Conservation (phyloP, 2,329 filamentous ascomycete species). For the Cercospora brassicicola region DNA sequence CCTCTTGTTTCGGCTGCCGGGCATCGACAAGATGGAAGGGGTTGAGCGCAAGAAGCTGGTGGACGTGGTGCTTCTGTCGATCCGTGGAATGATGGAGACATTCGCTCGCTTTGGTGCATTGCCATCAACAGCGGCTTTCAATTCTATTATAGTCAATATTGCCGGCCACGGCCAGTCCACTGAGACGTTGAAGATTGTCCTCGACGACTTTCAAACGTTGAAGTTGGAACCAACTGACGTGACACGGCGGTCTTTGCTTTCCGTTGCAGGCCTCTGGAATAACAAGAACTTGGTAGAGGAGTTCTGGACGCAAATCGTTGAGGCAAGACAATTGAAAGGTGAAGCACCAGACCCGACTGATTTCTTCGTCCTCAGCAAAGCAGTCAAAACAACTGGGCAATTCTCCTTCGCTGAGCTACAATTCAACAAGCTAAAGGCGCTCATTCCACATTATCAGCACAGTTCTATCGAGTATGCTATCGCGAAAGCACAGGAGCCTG, state of each 20-base stretch:
- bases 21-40: constrained; percentile 20
- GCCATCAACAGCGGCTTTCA: constrained; percentile 39
- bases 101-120: constrained; percentile 34
- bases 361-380: constrained; percentile 33
- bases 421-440: constrained; percentile 17
- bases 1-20: constrained; percentile 32
- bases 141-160: constrained; percentile 42
- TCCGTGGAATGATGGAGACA: constrained; percentile 34
- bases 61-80: constrained; percentile 29
- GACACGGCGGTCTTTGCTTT: constrained; percentile 40
- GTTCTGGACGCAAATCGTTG: constrained; percentile 38
- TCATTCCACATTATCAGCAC: constrained; percentile 13
- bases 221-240: constrained; percentile 35
- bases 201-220: constrained; percentile 35
- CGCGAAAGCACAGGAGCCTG: constrained; percentile 3
- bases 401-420: constrained; percentile 28
- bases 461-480: constrained; percentile 16
- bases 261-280: constrained; percentile 37
- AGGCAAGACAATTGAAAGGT: constrained; percentile 14
- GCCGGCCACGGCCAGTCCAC: constrained; percentile 36
- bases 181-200: constrained; percentile 33
- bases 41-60: constrained; percentile 28
- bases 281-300: constrained; percentile 33
- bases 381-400: constrained; percentile 24
- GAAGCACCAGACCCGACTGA: constrained; percentile 29